Evolutionary conservation across 2,329 filamentous ascomycete species (phyloP), one percentile per base, ranked within the genome.

Genomic region (Aspergillus quadrilineatus): DNA sequence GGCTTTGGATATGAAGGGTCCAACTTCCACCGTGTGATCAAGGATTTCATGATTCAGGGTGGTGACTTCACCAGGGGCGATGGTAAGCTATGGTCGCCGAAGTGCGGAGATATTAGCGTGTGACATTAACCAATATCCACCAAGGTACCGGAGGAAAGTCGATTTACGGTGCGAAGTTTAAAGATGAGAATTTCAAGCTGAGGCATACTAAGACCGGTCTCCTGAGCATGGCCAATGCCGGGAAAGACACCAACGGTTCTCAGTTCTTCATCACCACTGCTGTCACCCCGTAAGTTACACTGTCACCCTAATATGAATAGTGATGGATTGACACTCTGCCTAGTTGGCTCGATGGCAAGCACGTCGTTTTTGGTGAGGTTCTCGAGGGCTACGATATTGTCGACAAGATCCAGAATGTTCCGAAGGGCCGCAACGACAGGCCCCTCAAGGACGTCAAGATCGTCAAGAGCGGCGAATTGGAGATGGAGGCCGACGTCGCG

Each of bases 141-240:
- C 26, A 52, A 78, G 80, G 85, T 58, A 88, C 85, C 60, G 85
- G 85, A 60, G 85, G 85, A 63, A 86, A 86, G 77, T 86, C 83
- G 58, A 87, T 88, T 73, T 88, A 87, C 69, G 85, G 85, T 62
- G 75, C 78, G 59, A 87, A 86, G 75, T 88, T 88, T 72, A 75
- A 79, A 50, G 85, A 88, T 64, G 85, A 88, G 80, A 88, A 88
- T 81, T 87, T 88, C 78, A 87, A 87, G 79, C 77, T 87, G 68
- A 85, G 85, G 76, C 85, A 87, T 77, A 85, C 77, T 73, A 84
- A 84, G 74, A 83, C 82, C 70, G 84, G 84, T 57, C 77, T 85
- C 55, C 74, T 88, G 61, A 85, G 81, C 77, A 88, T 85, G 85
- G 85, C 83, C 65, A 87, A 86, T 74, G 77, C 82, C 54, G 84